Percentiles rank a stretch among this genome's conserved stretches.
These are phyloP conservation scores for Pythium vanterpoolii DNA, from an alignment of 352 stramenopile genomes.

Conservation along the genomic window DNA sequence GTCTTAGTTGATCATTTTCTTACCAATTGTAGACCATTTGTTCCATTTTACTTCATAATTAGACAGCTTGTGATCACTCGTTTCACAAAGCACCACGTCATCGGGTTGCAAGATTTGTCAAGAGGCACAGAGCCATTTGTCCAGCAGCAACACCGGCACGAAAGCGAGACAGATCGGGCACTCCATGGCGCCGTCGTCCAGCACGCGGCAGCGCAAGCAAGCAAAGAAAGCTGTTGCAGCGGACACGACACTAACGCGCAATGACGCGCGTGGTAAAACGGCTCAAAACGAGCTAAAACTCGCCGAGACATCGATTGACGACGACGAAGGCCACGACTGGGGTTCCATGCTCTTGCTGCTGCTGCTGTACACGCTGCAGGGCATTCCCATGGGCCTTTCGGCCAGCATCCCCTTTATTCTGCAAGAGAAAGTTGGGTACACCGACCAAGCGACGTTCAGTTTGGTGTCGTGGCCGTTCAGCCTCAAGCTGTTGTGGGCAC, in stretches of 20 bases:
- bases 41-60: neutral
- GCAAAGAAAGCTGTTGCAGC: neutral
- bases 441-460: constrained; percentile 97
- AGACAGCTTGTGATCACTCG: neutral
- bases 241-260: neutral
- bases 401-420: constrained; percentile 98
- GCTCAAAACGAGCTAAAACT: neutral
- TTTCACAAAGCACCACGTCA: constrained; percentile 12
- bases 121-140: neutral
- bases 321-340: constrained; percentile 55
- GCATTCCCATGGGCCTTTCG: constrained; percentile 98
- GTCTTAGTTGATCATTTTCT: neutral
- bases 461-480: constrained; percentile 98
- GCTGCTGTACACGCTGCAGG: constrained; percentile 98
- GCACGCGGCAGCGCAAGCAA: constrained; percentile 23
- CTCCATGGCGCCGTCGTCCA: constrained; percentile 10
- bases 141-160: constrained; percentile 6
- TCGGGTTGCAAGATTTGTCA: neutral
- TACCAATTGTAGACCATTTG: neutral
- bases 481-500: constrained; percentile 99
- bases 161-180: neutral
- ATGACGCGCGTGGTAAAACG: neutral
- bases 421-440: constrained; percentile 97
- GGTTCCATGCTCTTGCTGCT: constrained; percentile 91
- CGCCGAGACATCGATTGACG: constrained; percentile 11